Percentiles rank a stretch among this genome's conserved stretches.
Evolutionary conservation across 2,329 filamentous ascomycete genomes (phyloP).

Genomic region (Davidsoniella australis): DNA sequence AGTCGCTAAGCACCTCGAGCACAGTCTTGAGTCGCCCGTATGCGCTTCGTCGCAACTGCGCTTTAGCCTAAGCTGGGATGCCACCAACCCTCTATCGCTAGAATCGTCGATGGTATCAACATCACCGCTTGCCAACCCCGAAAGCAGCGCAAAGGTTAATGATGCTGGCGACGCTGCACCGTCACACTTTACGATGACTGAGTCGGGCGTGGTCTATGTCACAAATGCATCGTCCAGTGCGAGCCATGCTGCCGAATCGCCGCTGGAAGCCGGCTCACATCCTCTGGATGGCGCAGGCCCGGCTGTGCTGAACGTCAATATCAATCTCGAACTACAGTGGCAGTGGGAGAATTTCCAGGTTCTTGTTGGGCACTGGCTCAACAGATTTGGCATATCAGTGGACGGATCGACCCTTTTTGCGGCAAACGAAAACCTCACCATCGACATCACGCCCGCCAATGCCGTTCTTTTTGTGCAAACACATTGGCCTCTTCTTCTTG

Average conservation of each 20-base stretch:
- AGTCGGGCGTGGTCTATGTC: conserved; percentile 4
- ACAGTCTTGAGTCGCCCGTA: neutral
- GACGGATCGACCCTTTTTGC: neutral
- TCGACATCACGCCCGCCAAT: no score
- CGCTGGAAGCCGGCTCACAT: neutral
- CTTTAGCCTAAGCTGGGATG: conserved; percentile 7
- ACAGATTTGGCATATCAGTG: conserved; percentile 6
- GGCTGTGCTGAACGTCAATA: conserved; percentile 3
- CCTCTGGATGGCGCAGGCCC: neutral
- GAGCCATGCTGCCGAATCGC: conserved; percentile 1
- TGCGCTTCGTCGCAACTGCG: neutral
- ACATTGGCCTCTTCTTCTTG: no score
- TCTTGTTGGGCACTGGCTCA: conserved; percentile 10
- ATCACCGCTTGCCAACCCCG: neutral
- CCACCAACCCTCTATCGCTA: neutral
- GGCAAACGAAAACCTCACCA: no score
- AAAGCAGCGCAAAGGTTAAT: neutral
- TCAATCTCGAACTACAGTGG: conserved; percentile 9
- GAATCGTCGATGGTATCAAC: neutral
- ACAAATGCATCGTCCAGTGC: conserved; percentile 1
- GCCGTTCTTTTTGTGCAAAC: no score
- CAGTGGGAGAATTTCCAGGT: conserved; percentile 9
- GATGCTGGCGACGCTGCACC: neutral
- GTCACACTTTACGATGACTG: conserved; percentile 1
- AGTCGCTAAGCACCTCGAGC: neutral